Conservation (phyloP, 305 asterid genomes). For the Solanum aculeatissimum region DNA sequence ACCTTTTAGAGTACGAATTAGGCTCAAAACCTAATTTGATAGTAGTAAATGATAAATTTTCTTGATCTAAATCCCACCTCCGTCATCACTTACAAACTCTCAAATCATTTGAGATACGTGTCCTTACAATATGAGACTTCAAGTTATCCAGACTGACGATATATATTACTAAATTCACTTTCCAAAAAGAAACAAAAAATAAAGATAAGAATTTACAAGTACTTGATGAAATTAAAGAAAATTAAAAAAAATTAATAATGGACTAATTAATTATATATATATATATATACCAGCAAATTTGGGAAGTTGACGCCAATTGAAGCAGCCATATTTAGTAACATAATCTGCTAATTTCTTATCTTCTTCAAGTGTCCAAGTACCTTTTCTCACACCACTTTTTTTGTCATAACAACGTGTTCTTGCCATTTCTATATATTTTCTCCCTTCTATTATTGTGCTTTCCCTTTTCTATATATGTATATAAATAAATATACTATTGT, state of each 20-base stretch:
- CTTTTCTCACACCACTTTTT: constrained; percentile 9
- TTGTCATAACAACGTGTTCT: constrained; percentile 10
- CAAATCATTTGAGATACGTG: background rate
- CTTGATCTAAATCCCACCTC: too few species aligned
- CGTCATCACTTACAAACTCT: background rate
- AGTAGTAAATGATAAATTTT: too few species aligned
- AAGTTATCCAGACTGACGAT: background rate
- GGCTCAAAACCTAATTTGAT: too few species aligned
- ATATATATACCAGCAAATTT: constrained; percentile 6
- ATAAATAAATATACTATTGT: background rate
- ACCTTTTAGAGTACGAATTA: too few species aligned
- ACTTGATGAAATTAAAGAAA: background rate
- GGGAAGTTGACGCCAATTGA: constrained; percentile 23
- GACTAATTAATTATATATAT: background rate
- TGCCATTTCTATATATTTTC: constrained; percentile 2
- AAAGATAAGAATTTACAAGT: background rate
- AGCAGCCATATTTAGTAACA: constrained; percentile 12
- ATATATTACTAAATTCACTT: background rate
- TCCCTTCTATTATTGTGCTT: background rate
- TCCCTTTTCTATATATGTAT: background rate
- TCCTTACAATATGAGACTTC: background rate
- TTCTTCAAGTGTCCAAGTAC: constrained; percentile 18
- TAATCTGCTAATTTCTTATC: constrained; percentile 12
- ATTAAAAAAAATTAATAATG: background rate
- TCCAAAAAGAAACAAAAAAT: background rate